Base-by-base conservation (phyloP, 2,329 filamentous ascomycete species). In the Coleophoma crateriformis region DNA sequence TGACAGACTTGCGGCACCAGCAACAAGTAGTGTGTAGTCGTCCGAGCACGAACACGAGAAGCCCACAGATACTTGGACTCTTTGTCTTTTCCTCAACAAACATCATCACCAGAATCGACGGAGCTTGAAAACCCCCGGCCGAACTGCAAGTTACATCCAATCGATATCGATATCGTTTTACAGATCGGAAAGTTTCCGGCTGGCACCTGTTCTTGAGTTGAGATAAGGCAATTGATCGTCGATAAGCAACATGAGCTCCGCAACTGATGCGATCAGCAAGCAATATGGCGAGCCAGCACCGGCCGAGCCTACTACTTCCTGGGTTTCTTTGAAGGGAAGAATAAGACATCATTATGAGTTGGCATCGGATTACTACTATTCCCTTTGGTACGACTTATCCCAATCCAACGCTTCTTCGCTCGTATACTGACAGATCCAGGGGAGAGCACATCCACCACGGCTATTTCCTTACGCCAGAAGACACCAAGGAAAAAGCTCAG, bases 381-480 rank as follows among this genome's bases (percentile, higher is more conserved):
- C 73, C 33, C 68, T 83, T 17, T 83, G 79, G 79, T 81, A 70
- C 40, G 58, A 58, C 35, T 22, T 11, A 13, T 46, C 19, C 19
- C 19, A 17, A 35, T 27, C 44, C 33, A 32, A 39, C 20, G 6
- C 27, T 27, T 27, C 27, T 3, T 27, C 6, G 6, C 7, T 27
- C 27, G 27, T 27, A 27, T 7, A 27, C 27, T 27, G 8, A 27
- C 27, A 27, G 38, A 51, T 46, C 14, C 14, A 81, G 78, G 78
- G 79, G 79, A 48, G 78, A 82, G 60, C 79, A 83, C 58, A 82
- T 83, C 59, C 80, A 83, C 60, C 79, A 84, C 54, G 79, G 79
- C 48, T 81, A 82, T 61, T 84, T 79, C 69, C 71, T 75, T 20
- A 70, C 71, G 3, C 66, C 72, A 0, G 67, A 58, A 15, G 77